Conservation (phyloP, 108 stramenopile species). For the Phaeodactylum tricornutum region DNA sequence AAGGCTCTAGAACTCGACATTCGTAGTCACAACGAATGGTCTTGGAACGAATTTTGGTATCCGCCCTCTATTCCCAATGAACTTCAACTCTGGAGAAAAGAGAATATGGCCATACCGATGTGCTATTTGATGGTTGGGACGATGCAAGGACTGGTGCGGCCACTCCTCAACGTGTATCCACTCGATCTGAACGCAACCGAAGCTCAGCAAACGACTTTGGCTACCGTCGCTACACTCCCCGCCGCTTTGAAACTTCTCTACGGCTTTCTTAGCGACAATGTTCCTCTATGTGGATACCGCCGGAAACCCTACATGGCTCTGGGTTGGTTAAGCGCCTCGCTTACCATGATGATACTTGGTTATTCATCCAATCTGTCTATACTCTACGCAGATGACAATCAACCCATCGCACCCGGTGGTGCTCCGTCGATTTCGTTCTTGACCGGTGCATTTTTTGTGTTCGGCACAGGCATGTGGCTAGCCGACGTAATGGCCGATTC, state of each 20-base stretch:
- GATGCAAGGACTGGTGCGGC: conserved; percentile 47
- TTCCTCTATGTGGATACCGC: conserved; percentile 45
- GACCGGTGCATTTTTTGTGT: conserved; percentile 38
- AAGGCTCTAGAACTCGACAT: no score
- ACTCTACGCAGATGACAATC: neutral
- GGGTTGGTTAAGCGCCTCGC: conserved; percentile 51
- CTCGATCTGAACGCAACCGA: conserved; percentile 67
- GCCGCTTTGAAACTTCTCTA: conserved; percentile 58
- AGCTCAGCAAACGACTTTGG: conserved; percentile 64
- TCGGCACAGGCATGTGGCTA: conserved; percentile 66
- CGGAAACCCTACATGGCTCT: conserved; percentile 71
- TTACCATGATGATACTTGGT: conserved; percentile 34
- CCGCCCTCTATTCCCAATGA: no score
- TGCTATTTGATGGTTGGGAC: conserved; percentile 62
- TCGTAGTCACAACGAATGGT: no score
- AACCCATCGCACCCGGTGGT: conserved; percentile 18
- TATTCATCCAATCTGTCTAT: conserved; percentile 23
- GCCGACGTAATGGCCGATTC: conserved; percentile 74
- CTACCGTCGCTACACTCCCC: conserved; percentile 35
- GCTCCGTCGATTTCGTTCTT: conserved; percentile 56
- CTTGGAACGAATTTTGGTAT: no score
- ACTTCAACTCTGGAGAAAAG: conserved; percentile 43
- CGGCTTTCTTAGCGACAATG: conserved; percentile 55
- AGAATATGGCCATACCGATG: conserved; percentile 61
- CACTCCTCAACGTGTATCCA: conserved; percentile 72